Percentiles rank a stretch among this genome's conserved stretches.
Evolutionary conservation across 345 rosid genomes (phyloP).

Genomic region (Balakata baccata): DNA sequence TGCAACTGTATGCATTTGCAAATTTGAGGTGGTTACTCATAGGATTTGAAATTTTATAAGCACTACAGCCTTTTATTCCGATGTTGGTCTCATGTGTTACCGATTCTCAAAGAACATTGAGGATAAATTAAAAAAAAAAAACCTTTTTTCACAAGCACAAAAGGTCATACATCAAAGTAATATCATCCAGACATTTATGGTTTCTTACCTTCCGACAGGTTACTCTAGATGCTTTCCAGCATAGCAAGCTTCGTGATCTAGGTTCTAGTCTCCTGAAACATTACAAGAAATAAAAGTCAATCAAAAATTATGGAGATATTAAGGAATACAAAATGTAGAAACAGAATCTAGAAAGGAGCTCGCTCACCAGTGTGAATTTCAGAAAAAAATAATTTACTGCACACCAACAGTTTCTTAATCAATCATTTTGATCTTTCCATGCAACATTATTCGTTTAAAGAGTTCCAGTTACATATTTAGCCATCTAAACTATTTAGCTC

Average conservation of each 20-base stretch:
- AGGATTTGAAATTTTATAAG: not conserved
- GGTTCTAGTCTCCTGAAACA: constrained; percentile 84
- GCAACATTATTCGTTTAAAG: not conserved
- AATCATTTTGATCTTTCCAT: not conserved
- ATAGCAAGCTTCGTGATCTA: constrained; percentile 74
- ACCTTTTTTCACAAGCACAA: not conserved
- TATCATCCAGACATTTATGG: not conserved
- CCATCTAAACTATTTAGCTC: not conserved
- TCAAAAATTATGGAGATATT: not conserved
- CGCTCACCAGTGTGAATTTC: too few relatives aligned
- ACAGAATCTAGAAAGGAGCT: not conserved
- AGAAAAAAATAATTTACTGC: not conserved
- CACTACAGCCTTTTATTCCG: not conserved
- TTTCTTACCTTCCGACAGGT: constrained; percentile 67
- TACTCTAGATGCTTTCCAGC: constrained; percentile 76
- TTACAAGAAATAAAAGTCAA: constrained; percentile 13
- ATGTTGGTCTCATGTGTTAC: not conserved
- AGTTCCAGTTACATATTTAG: not conserved
- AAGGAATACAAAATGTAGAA: not conserved
- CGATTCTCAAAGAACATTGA: not conserved
- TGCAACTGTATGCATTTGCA: not conserved
- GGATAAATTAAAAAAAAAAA: not conserved
- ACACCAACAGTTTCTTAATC: not conserved
- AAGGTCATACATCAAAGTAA: not conserved
- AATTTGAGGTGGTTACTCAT: not conserved